Conservation (phyloP, 2,329 filamentous ascomycete species). For the Exserohilum turcica region DNA sequence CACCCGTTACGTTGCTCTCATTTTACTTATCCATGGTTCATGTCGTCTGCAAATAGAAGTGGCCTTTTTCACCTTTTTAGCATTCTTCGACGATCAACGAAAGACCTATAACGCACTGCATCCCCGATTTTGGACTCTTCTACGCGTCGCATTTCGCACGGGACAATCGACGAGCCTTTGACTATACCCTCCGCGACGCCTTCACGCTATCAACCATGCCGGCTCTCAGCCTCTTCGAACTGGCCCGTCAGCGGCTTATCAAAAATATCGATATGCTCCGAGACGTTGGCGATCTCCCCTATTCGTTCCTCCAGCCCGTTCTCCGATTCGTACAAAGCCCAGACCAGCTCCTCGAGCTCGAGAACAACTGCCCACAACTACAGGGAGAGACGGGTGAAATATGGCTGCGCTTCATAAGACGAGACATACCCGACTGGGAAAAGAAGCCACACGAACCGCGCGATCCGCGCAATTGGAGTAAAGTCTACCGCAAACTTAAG, state of each 20-base stretch:
- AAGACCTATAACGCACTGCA: background rate
- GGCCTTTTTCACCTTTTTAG: conserved; percentile 1
- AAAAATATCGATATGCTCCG: conserved; percentile 57
- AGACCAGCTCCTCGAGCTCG: conserved; percentile 72
- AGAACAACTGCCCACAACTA: conserved; percentile 77
- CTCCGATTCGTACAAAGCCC: conserved; percentile 74
- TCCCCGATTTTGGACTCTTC: background rate
- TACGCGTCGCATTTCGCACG: background rate
- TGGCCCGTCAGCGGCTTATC: conserved; percentile 49
- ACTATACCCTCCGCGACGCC: background rate
- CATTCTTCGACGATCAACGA: background rate
- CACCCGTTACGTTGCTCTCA: conserved; percentile 3
- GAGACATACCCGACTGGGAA: conserved; percentile 73
- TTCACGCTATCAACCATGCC: conserved; percentile 32
- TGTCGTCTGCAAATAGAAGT: conserved; percentile 3
- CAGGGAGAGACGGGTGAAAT: conserved; percentile 70
- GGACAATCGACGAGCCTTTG: background rate
- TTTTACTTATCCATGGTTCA: conserved; percentile 12
- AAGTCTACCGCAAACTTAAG: conserved; percentile 66
- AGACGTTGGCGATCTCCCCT: conserved; percentile 74
- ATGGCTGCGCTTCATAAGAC: conserved; percentile 79
- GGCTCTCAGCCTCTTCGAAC: conserved; percentile 46
- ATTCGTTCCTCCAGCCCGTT: conserved; percentile 68
- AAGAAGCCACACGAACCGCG: conserved; percentile 66
- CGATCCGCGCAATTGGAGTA: conserved; percentile 74